Conservation (phyloP, 345 rosid genomes). For the Erucastrum elatum region DNA sequence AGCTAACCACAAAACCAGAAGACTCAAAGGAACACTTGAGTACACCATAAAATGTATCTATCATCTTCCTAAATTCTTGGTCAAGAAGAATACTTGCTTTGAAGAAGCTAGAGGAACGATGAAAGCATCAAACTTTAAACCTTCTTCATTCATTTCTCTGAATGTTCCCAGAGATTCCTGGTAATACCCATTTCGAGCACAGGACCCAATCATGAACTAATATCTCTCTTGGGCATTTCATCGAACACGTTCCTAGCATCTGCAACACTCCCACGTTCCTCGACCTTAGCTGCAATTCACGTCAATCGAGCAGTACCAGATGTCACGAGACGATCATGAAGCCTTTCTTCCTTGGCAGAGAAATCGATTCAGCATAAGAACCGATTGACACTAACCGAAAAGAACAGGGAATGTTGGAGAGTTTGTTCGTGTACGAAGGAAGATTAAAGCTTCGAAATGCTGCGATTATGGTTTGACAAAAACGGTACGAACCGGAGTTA, state of each 20-base stretch:
- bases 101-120: constrained; percentile 65
- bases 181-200: constrained; percentile 54
- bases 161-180: constrained; percentile 49
- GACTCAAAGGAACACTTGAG: constrained; percentile 45
- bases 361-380: constrained; percentile 45
- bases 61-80: constrained; percentile 46
- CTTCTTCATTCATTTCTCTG: constrained; percentile 51
- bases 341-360: constrained; percentile 41
- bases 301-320: constrained; percentile 42
- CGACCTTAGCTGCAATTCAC: constrained; percentile 53
- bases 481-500: background rate
- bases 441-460: constrained; percentile 20
- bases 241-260: constrained; percentile 73
- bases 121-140: constrained; percentile 47
- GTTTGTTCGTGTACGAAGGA: background rate
- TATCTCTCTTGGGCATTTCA: constrained; percentile 52
- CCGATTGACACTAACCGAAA: constrained; percentile 41
- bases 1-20: background rate
- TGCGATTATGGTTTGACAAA: background rate
- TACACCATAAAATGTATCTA: constrained; percentile 54
- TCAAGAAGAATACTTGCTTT: constrained; percentile 62
- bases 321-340: constrained; percentile 61
- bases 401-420: constrained; percentile 31
- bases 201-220: constrained; percentile 54
- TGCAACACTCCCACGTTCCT: constrained; percentile 39